A percentile compares a stretch with the other conserved stretches of the same genome.
phyloP scores from a whole-genome alignment of 129 eudicot genomes.

The Mikania micrantha region DNA sequence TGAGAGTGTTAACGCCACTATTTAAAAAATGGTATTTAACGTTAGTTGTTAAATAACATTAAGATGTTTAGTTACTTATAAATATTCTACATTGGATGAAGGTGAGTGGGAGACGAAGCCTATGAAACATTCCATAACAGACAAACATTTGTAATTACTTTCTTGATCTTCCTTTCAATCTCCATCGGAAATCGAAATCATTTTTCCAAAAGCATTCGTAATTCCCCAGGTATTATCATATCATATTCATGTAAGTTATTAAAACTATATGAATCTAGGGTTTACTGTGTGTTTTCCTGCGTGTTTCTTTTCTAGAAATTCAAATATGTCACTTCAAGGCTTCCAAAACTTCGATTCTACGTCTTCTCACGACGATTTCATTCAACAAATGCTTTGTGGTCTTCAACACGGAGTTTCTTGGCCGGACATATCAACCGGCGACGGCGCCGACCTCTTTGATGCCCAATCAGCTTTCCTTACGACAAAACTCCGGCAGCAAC shows the following conservation, averaged over 20 bases:
- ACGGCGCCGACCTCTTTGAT: conserved; percentile 20
- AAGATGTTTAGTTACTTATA: too few species aligned
- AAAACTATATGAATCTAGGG: conserved; percentile 3
- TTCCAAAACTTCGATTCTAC: conserved; percentile 38
- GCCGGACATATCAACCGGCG: conserved; percentile 39
- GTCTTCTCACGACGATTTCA: conserved; percentile 60
- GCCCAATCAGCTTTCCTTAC: conserved; percentile 44
- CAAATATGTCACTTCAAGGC: conserved; percentile 34
- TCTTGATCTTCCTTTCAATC: conserved; percentile 2
- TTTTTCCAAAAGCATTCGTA: conserved; percentile 11
- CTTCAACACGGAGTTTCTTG: conserved; percentile 47
- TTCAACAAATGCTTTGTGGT: conserved; percentile 68
- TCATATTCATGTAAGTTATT: background rate
- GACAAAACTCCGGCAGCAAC: conserved; percentile 56
- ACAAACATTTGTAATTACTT: conserved; percentile 18
- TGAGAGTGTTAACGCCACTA: too few species aligned
- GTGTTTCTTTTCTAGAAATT: conserved; percentile 1
- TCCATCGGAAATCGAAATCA: conserved; percentile 22
- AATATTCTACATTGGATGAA: too few species aligned
- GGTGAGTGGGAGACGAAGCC: too few species aligned
- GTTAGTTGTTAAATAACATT: too few species aligned
- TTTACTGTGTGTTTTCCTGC: conserved; percentile 17
- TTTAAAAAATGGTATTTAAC: too few species aligned
- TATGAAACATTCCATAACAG: conserved; percentile 31
- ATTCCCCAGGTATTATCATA: conserved; percentile 17